A percentile compares a stretch with the other conserved stretches of the same genome.
These are phyloP conservation scores for Avena sativa DNA, from an alignment of 176 grass and related monocot species.

Conservation along the genomic window DNA sequence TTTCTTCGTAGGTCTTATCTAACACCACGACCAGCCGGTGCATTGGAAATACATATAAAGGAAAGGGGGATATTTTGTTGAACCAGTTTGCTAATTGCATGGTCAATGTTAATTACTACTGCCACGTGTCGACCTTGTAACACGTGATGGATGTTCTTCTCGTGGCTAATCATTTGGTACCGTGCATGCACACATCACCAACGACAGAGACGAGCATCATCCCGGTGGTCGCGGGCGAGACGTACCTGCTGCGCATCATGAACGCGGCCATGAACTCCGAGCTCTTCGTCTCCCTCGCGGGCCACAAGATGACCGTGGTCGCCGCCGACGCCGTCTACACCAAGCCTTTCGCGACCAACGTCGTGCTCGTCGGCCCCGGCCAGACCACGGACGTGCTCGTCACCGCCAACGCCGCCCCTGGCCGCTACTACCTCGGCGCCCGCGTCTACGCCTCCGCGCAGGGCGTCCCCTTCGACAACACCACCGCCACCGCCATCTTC, in stretches of 20 bases:
- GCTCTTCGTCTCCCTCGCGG: constrained; percentile 89
- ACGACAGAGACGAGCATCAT: constrained; percentile 71
- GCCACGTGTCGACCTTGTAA: neutral
- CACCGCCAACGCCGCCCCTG: constrained; percentile 62
- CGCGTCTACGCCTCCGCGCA: constrained; percentile 66
- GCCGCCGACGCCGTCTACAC: constrained; percentile 79
- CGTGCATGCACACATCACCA: neutral
- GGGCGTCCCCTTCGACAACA: constrained; percentile 78
- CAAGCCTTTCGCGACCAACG: constrained; percentile 69
- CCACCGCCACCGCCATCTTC: constrained; percentile 82
- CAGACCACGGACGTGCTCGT: constrained; percentile 94
- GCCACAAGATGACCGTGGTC: constrained; percentile 88
- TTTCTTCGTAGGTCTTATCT: constrained; percentile 13
- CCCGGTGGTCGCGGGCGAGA: constrained; percentile 69
- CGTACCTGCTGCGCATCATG: constrained; percentile 73
- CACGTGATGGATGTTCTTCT: neutral
- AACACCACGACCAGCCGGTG: neutral
- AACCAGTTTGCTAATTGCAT: neutral
- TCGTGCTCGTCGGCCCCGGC: constrained; percentile 75
- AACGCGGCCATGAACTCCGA: constrained; percentile 79
- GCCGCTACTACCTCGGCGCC: constrained; percentile 87
- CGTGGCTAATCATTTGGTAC: neutral
- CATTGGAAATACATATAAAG: neutral
- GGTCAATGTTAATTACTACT: neutral
- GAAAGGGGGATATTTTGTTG: neutral